Percentiles rank a stretch among this genome's conserved stretches.
phyloP scores from a whole-genome alignment of 108 stramenopile species.

The Fragilariopsis cylindrus region DNA sequence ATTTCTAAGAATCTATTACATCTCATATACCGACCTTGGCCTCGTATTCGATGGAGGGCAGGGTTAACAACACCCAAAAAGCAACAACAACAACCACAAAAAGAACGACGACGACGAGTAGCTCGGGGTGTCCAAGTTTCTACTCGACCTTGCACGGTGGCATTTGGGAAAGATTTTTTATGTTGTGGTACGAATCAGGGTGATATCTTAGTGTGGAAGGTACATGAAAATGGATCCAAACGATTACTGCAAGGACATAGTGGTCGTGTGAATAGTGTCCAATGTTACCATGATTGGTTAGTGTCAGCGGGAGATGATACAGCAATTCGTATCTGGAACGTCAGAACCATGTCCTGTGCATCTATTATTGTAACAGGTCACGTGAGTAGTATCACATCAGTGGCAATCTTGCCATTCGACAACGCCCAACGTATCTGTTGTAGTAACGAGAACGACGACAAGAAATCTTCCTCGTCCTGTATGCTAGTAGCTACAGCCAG shows the following conservation, averaged over 20 bases:
- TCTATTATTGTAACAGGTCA: not conserved
- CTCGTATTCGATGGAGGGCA: slow-evolving; percentile 12
- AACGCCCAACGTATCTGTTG: not conserved
- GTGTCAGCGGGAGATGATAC: slow-evolving; percentile 10
- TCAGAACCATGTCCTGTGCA: not conserved
- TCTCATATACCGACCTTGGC: slow-evolving; percentile 3
- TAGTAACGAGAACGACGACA: not conserved
- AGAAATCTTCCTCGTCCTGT: not conserved
- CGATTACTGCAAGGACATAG: not conserved
- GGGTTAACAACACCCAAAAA: not conserved
- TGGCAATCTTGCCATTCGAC: not conserved
- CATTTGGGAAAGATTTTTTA: not conserved
- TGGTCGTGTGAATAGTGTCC: not conserved
- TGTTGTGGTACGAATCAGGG: slow-evolving; percentile 18
- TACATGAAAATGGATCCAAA: not conserved
- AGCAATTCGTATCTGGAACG: slow-evolving; percentile 5
- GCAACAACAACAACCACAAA: not conserved
- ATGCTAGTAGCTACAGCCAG: slow-evolving; percentile 9
- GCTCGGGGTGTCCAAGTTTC: not conserved
- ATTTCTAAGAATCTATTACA: not conserved
- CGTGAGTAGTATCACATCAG: not conserved
- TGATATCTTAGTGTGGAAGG: not conserved
- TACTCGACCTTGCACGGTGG: not conserved
- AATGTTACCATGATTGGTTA: not conserved
- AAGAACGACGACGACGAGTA: not conserved